A percentile compares a stretch with the other conserved stretches of the same genome.
Evolutionary conservation across 106 monocot genomes (phyloP).

Genomic region (Dioscorea dumetorum): DNA sequence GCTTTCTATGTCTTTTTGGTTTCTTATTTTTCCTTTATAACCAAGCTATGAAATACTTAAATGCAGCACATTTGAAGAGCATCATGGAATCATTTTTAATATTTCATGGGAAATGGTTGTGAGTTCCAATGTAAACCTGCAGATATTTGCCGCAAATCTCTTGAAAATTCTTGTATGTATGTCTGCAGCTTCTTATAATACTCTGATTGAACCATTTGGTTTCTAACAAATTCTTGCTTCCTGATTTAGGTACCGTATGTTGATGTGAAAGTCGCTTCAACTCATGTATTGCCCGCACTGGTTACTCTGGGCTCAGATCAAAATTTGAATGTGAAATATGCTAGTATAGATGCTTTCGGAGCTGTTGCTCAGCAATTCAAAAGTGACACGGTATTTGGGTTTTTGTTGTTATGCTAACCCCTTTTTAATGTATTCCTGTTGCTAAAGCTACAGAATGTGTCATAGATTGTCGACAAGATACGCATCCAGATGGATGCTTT

Average conservation of each 20-base stretch:
- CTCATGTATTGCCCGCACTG: conserved; percentile 90
- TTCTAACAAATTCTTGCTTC: no score
- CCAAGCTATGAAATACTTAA: conserved; percentile 4
- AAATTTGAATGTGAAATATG: conserved; percentile 90
- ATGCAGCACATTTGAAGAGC: conserved; percentile 76
- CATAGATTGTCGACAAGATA: conserved; percentile 90
- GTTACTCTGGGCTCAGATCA: conserved; percentile 97
- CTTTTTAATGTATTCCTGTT: background rate
- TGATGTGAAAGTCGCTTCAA: conserved; percentile 86
- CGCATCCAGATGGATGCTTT: conserved; percentile 98
- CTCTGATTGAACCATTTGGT: no score
- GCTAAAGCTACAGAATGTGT: background rate
- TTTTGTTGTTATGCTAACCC: background rate
- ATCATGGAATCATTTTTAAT: conserved; percentile 77
- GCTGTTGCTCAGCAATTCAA: conserved; percentile 94
- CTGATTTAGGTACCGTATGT: conserved; percentile 69
- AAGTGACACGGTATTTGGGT: conserved; percentile 69
- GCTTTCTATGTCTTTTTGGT: background rate
- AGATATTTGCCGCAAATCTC: conserved; percentile 79
- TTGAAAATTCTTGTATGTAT: conserved; percentile 81
- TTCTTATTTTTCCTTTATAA: background rate
- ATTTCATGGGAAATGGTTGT: conserved; percentile 99
- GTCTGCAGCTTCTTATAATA: background rate
- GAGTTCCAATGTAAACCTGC: conserved; percentile 64
- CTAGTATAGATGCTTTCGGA: conserved; percentile 96